Percentiles rank a stretch among this genome's conserved stretches.
phyloP scores from a whole-genome alignment of 768 basidiomycete species.

The Hericium coralloides region DNA sequence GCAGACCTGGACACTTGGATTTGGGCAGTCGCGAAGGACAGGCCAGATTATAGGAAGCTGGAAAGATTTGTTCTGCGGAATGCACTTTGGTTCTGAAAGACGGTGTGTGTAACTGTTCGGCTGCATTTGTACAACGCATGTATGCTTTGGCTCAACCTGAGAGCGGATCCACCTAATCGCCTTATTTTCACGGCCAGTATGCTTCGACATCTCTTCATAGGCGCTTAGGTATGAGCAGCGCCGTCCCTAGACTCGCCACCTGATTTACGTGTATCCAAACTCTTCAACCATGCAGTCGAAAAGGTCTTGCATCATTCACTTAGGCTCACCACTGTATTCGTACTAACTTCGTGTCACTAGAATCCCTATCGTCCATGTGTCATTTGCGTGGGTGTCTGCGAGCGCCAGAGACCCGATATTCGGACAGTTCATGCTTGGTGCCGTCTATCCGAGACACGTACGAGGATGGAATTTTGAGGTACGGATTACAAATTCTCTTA shows the following conservation, averaged over 20 bases:
- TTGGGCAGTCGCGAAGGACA: slow-evolving; percentile 77
- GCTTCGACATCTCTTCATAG: background rate
- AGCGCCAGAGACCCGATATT: background rate
- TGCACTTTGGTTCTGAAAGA: slow-evolving; percentile 58
- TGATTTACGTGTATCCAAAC: background rate
- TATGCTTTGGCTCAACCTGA: background rate
- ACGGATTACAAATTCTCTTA: no score
- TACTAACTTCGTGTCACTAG: background rate
- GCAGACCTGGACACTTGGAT: slow-evolving; percentile 70
- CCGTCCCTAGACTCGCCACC: background rate
- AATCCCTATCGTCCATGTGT: background rate
- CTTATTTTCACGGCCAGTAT: background rate
- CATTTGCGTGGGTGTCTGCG: background rate
- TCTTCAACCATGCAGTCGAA: no score
- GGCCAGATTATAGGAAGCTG: slow-evolving; percentile 58
- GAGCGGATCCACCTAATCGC: background rate
- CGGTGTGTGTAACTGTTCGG: background rate
- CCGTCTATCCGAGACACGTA: no score
- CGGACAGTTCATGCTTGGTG: background rate
- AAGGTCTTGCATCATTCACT: background rate
- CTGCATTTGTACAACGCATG: background rate
- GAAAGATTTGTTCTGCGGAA: slow-evolving; percentile 56
- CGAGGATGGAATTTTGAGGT: no score
- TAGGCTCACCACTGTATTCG: background rate
- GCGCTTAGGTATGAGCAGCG: background rate